These are phyloP conservation scores for Globisporangium spiculum DNA, from an alignment of 352 stramenopile species.

Conservation along the genomic window DNA sequence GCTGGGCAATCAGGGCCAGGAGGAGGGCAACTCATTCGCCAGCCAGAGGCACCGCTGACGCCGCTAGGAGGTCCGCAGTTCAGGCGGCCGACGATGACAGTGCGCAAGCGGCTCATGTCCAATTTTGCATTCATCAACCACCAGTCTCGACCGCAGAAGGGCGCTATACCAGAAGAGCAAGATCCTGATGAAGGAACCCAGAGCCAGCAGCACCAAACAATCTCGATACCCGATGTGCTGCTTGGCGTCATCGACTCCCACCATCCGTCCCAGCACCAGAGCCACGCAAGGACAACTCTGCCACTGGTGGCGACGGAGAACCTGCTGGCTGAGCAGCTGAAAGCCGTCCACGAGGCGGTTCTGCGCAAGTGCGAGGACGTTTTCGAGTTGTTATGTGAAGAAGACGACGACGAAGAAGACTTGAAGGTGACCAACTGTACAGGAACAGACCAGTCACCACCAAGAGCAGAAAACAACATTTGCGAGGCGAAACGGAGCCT, in stretches of 20 bases:
- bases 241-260: conserved; percentile 30
- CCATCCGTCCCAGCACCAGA: conserved; percentile 15
- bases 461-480: neutral
- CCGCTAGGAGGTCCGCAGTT: neutral
- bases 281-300: conserved; percentile 9
- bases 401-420: conserved; percentile 23
- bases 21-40: neutral
- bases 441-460: neutral
- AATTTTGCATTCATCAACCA: conserved; percentile 15
- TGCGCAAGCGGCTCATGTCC: conserved; percentile 12
- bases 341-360: conserved; percentile 24
- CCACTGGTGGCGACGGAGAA: neutral
- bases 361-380: conserved; percentile 49
- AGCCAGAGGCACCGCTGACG: conserved; percentile 7
- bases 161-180: neutral
- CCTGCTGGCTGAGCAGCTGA: conserved; percentile 20
- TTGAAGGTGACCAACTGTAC: neutral
- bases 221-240: conserved; percentile 50
- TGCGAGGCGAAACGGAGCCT: conserved; percentile 27
- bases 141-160: neutral
- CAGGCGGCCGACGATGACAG: conserved; percentile 5
- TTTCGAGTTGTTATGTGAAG: conserved; percentile 60
- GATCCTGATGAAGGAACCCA: neutral
- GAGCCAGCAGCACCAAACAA: neutral
- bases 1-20: neutral